Percentiles rank a stretch among this genome's conserved stretches.
These are phyloP conservation scores for Lactarius hengduanensis DNA, from an alignment of 768 basidiomycete genomes.

Conservation along the genomic window DNA sequence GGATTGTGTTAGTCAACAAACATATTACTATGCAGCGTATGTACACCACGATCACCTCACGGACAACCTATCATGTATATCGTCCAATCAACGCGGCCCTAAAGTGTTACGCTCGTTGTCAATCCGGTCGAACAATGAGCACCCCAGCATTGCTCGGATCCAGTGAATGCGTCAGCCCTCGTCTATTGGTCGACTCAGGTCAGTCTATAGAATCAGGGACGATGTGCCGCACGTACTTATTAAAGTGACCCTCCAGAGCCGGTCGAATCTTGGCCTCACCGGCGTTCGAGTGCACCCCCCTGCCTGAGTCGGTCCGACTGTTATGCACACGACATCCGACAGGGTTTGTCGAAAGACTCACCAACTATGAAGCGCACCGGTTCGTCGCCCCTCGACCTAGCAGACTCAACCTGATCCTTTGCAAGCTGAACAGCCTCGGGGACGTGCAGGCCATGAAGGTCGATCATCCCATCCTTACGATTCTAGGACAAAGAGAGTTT, in stretches of 20 bases:
- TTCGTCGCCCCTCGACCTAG: not conserved
- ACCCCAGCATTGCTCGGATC: slow-evolving; percentile 12
- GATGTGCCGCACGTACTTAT: slow-evolving; percentile 5
- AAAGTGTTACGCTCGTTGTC: not conserved
- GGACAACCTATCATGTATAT: not conserved
- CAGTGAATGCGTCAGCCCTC: not conserved
- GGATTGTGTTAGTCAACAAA: not conserved
- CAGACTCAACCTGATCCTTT: slow-evolving; percentile 5
- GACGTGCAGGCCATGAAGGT: slow-evolving; percentile 18
- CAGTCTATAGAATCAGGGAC: not conserved
- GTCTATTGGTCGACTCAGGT: slow-evolving; percentile 1
- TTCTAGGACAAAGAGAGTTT: not conserved
- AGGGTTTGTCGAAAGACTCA: not conserved
- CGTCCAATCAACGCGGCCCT: not conserved
- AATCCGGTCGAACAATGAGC: slow-evolving; percentile 5
- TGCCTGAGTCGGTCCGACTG: slow-evolving; percentile 1
- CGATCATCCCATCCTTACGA: slow-evolving; percentile 4
- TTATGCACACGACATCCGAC: not conserved
- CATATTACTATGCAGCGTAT: not conserved
- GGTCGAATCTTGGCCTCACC: slow-evolving; percentile 20
- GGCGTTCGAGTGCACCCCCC: slow-evolving; percentile 5
- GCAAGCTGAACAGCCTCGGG: slow-evolving; percentile 10
- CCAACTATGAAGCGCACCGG: slow-evolving; percentile 18
- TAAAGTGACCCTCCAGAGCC: slow-evolving; percentile 1
- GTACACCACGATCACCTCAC: not conserved